Percentiles rank a stretch among this genome's conserved stretches.
Conservation (phyloP, 495 filamentous ascomycete genomes). For the Delitschia confertaspora region DNA sequence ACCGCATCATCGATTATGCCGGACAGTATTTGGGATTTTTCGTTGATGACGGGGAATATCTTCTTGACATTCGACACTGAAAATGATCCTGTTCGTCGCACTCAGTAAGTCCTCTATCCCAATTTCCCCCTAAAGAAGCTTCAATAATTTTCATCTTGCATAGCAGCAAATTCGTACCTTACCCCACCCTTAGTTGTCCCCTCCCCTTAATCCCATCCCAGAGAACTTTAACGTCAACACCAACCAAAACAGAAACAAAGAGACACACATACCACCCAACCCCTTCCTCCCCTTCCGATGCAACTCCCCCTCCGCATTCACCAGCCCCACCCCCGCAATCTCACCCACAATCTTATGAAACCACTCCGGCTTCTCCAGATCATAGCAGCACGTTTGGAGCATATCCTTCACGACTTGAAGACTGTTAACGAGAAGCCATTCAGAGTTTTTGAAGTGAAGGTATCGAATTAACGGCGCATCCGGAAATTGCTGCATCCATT, state of each 20-base stretch:
- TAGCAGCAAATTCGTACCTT: no score
- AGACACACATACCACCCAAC: conserved; percentile 2
- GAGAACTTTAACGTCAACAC: no score
- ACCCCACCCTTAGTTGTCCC: no score
- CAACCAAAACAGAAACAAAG: no score
- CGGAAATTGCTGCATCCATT: conserved; percentile 62
- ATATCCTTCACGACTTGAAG: conserved; percentile 51
- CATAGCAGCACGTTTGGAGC: conserved; percentile 59
- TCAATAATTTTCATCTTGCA: no score
- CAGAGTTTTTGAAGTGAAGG: conserved; percentile 54
- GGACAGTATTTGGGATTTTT: no score
- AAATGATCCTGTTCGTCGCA: conserved; percentile 2
- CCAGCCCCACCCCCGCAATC: conserved; percentile 62
- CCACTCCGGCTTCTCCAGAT: conserved; percentile 61
- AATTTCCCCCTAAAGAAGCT: no score
- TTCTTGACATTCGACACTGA: conserved; percentile 7
- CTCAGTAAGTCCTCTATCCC: not conserved
- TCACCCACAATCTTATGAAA: conserved; percentile 49
- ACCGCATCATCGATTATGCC: not conserved
- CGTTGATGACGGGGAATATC: conserved; percentile 8
- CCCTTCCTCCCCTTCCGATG: conserved; percentile 46
- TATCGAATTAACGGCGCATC: conserved; percentile 79
- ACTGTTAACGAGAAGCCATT: conserved; percentile 56
- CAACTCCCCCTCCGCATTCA: conserved; percentile 75
- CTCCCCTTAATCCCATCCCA: no score